Percentiles rank a stretch among this genome's conserved stretches.
Conservation (phyloP, 2,329 filamentous ascomycete genomes). For the Arthrobotrys musiformis region DNA sequence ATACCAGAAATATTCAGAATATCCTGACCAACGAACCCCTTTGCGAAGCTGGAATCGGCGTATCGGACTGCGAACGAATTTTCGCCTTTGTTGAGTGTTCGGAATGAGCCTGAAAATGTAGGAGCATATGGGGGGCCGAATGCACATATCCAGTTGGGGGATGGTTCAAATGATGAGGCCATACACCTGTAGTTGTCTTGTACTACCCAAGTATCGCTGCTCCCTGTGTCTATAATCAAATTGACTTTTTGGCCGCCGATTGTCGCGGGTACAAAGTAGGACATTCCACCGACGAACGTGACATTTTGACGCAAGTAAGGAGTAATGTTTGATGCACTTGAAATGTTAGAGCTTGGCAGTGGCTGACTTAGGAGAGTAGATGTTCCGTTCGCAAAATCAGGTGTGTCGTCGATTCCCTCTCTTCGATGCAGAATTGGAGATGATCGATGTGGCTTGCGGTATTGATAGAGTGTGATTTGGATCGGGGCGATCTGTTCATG, state of each 20-base stretch:
- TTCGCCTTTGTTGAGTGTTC: constrained; percentile 4
- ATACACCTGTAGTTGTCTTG: too few relatives aligned
- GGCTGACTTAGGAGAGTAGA: background rate
- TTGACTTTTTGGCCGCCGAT: constrained; percentile 28
- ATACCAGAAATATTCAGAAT: constrained; percentile 29
- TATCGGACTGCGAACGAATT: constrained; percentile 8
- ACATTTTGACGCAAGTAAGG: background rate
- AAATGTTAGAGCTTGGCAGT: background rate
- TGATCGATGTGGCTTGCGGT: background rate
- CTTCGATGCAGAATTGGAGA: background rate
- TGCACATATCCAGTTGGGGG: background rate
- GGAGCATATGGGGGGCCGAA: constrained; percentile 25
- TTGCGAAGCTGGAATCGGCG: background rate
- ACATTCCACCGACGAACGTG: background rate
- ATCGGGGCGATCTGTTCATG: constrained; percentile 29
- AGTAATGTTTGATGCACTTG: background rate
- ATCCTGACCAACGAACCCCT: constrained; percentile 33
- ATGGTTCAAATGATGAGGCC: too few relatives aligned
- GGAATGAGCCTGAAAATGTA: constrained; percentile 8
- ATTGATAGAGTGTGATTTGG: constrained; percentile 15
- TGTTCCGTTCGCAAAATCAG: background rate
- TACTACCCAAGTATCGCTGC: constrained; percentile 47
- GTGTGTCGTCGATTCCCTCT: background rate
- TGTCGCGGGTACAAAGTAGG: constrained; percentile 20
- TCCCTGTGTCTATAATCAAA: constrained; percentile 38